Percentiles rank a stretch among this genome's conserved stretches.
Conservation (phyloP, 805 yeast genomes). For the Spathaspora boniae region DNA sequence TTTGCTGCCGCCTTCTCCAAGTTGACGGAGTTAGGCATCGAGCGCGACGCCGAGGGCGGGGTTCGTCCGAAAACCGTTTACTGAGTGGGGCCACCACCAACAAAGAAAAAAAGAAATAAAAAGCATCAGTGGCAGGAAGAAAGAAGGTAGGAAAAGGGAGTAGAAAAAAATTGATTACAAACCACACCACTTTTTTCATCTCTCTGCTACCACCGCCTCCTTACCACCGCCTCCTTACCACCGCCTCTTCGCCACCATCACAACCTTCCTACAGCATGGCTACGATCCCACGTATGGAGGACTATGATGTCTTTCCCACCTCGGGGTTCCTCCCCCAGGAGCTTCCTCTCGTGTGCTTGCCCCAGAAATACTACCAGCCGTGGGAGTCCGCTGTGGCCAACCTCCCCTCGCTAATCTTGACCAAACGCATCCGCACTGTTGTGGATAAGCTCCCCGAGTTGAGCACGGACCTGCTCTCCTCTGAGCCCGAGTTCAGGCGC, state of each 20-base stretch:
- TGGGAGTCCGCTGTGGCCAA: slow-evolving; percentile 74
- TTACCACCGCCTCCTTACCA: not conserved
- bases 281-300: slow-evolving; percentile 35
- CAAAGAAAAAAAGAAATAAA: slow-evolving; percentile 3
- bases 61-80: slow-evolving; percentile 9
- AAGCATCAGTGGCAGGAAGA: not conserved
- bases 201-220: not conserved
- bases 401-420: slow-evolving; percentile 70
- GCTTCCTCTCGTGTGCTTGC: slow-evolving; percentile 58
- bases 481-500: slow-evolving; percentile 60
- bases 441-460: slow-evolving; percentile 66
- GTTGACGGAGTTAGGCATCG: slow-evolving; percentile 72
- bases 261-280: slow-evolving; percentile 2
- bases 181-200: not conserved
- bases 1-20: slow-evolving; percentile 67
- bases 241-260: not conserved
- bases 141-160: not conserved
- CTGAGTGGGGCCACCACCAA: not conserved
- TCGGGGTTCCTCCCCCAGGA: slow-evolving; percentile 79
- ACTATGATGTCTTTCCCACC: slow-evolving; percentile 65
- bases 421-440: slow-evolving; percentile 55
- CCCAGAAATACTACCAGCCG: slow-evolving; percentile 59
- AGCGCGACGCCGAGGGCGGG: slow-evolving; percentile 16
- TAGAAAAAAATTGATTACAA: not conserved
- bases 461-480: slow-evolving; percentile 40